Base-by-base conservation (phyloP, 2,329 filamentous ascomycete species). In the Fusarium sacchari region DNA sequence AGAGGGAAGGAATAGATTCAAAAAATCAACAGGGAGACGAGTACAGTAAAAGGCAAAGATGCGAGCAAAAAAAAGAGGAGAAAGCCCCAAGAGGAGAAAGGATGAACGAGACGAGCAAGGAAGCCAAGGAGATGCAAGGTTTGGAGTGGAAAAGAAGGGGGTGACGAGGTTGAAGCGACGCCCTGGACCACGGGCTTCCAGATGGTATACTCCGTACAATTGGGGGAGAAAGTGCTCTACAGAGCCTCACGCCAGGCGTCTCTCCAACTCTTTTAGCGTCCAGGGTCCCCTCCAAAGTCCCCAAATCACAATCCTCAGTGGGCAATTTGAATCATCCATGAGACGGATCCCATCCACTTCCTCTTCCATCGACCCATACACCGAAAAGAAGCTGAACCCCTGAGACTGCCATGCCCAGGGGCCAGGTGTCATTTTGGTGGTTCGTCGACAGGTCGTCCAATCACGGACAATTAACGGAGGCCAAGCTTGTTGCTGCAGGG, bases 41-140 rank as follows among this genome's bases (percentile, higher is more conserved):
- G 57, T 50, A 56, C 22, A 57, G 64, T 68, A 66, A 69, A 34
- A 60, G 62, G 47, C 42, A 69, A 47, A 34, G 42, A 69, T 43
- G 49, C 37, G 66, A 64, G 60, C 60, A 22, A 57, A 64, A 43
- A 71, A 67, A 67, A 72, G 70, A 71, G 71, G 73, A 74, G 63
- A 60, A 71, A 69, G 71, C 24, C 32, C 63, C 60, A 67, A 69
- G 64, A 71, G 64, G 50, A 67, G 67, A 65, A 75, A 68, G 58
- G 69, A 77, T 75, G 67, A 40, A 62, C 65, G 20, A 62, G 32
- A 73, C 36, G n/a, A 60, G 57, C 64, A 70, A 63, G 64, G 70
- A 73, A 69, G 60, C 57, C 60, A 56, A 56, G 57, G 65, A 60
- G 69, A 75, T 72, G 60, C 61, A 69, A 62, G 65, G 71, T 68